phyloP scores from a whole-genome alignment of 345 rosid genomes.

The Pelargonium nanum region DNA sequence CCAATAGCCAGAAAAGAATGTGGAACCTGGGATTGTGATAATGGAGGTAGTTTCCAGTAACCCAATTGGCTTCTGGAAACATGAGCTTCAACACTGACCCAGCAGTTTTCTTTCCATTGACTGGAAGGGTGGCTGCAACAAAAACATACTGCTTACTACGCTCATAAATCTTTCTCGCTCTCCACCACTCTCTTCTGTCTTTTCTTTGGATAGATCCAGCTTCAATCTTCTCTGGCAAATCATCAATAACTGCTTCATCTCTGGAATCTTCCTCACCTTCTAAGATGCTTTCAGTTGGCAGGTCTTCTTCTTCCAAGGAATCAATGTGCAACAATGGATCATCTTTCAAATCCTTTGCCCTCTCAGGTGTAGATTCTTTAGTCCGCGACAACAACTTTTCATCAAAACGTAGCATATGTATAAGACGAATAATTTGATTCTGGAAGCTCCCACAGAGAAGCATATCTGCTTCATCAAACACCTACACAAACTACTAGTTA shows the following conservation, averaged over 20 bases:
- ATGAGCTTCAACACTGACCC: constrained; percentile 77
- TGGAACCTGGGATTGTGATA: constrained; percentile 81
- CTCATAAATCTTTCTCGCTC: constrained; percentile 57
- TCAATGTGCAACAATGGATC: constrained; percentile 18
- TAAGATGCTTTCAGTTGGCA: constrained; percentile 19
- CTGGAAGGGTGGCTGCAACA: constrained; percentile 94
- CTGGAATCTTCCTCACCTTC: constrained; percentile 35
- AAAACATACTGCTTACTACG: constrained; percentile 90
- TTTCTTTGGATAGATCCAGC: constrained; percentile 25
- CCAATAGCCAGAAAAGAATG: constrained; percentile 7
- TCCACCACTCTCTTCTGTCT: constrained; percentile 71
- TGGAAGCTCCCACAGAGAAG: constrained; percentile 86
- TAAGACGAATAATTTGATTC: constrained; percentile 74
- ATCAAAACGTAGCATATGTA: constrained; percentile 72
- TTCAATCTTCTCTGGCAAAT: constrained; percentile 16
- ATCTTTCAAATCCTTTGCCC: constrained; percentile 19
- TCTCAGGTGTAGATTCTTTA: constrained; percentile 20
- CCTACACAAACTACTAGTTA: constrained; percentile 30
- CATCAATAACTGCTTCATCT: constrained; percentile 24
- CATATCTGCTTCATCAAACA: constrained; percentile 98
- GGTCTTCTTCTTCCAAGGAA: constrained; percentile 19
- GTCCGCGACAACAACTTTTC: constrained; percentile 59
- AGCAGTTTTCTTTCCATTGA: constrained; percentile 87
- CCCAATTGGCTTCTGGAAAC: constrained; percentile 86
- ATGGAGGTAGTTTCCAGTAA: constrained; percentile 88